phyloP scores from a whole-genome alignment of 202 grass and related monocot genomes.

The Cymbopogon flexuosus region DNA sequence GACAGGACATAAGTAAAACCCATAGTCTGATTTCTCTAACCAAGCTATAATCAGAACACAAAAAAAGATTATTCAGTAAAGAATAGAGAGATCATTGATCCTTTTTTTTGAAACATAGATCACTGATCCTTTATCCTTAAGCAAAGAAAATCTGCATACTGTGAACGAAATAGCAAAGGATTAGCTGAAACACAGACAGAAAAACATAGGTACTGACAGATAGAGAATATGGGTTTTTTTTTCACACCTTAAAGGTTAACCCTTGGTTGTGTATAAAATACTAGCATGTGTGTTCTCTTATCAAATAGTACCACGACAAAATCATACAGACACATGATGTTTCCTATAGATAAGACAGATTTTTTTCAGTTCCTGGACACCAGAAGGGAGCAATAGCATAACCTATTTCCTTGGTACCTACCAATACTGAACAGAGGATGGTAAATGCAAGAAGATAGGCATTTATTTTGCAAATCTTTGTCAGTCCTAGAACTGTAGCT shows the following conservation, averaged over 20 bases:
- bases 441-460: constrained; percentile 10
- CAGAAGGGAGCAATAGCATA: neutral
- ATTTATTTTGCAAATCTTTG: constrained; percentile 4
- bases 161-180: constrained; percentile 2
- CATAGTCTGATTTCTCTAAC: neutral
- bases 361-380: neutral
- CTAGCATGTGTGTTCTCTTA: neutral
- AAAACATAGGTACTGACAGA: neutral
- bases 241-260: neutral
- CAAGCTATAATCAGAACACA: neutral
- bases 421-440: neutral
- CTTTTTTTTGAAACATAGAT: neutral
- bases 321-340: neutral
- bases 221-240: neutral
- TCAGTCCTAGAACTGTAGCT: neutral
- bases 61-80: neutral
- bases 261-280: neutral
- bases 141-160: constrained; percentile 7
- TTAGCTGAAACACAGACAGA: neutral
- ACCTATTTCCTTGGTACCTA: neutral
- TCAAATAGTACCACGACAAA: neutral
- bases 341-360: neutral
- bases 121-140: neutral
- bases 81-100: neutral
- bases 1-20: neutral